Conservation (phyloP, 306 rosid species). For the Vigna radiata region DNA sequence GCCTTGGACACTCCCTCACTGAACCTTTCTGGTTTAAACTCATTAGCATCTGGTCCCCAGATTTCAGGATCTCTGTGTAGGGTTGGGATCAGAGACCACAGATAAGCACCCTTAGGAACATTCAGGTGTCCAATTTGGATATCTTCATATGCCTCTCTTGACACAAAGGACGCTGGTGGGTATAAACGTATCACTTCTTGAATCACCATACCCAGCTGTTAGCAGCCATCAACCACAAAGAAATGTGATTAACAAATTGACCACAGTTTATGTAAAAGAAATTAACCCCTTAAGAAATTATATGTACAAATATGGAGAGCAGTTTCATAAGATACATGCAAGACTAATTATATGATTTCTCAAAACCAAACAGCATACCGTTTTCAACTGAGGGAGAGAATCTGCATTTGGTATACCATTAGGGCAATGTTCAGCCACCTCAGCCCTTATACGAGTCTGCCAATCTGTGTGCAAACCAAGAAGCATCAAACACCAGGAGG, state of each 20-base stretch:
- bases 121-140: constrained; percentile 63
- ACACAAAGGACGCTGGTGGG: constrained; percentile 92
- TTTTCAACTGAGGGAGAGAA: constrained; percentile 63
- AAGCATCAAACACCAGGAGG: constrained; percentile 89
- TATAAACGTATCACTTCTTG: constrained; percentile 84
- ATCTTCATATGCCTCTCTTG: constrained; percentile 86
- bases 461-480: constrained; percentile 83
- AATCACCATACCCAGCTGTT: constrained; percentile 77
- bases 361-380: constrained; percentile 49
- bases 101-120: constrained; percentile 74
- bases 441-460: constrained; percentile 72
- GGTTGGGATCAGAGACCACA: constrained; percentile 87
- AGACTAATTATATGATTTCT: not conserved
- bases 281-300: too few species aligned
- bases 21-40: constrained; percentile 89
- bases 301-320: not conserved
- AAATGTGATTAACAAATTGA: not conserved
- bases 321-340: not conserved
- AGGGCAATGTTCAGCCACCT: constrained; percentile 70
- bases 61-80: constrained; percentile 76
- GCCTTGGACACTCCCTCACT: constrained; percentile 75
- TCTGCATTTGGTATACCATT: constrained; percentile 58
- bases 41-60: constrained; percentile 85
- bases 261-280: too few species aligned
- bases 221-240: not conserved